Base-by-base conservation (phyloP, 139 green algal species). In the Chlorella sp. region DNA sequence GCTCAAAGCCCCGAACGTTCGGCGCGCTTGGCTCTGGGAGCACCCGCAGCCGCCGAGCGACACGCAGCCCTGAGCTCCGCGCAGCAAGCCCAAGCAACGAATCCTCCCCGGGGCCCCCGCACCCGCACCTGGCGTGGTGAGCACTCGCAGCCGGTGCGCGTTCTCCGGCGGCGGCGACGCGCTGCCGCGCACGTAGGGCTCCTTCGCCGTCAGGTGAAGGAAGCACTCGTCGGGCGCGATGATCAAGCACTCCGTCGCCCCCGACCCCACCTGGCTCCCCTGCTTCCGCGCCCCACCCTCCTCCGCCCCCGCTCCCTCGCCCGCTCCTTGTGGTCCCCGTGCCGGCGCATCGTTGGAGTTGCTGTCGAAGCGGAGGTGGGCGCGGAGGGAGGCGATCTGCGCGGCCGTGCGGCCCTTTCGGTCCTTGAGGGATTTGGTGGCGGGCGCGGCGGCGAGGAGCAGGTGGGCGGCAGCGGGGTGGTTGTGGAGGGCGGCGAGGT, bases 111-210 rank as follows among this genome's bases (percentile, higher is more conserved):
- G n/a, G n/a, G n/a, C n/a, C n/a, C n/a, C n/a, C n/a, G n/a, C n/a
- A n/a, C n/a, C n/a, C 42, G 17, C 67, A 79, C 70, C 71, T 32
- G 27, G 55, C 10, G 55, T 31, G 2, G 80, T 74, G 17, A 96
- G 84, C 55, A 94, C 88, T 2, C 74, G 63, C 26, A 97, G 77
- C 4, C 92, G 87, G n/a, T 88, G 75, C 27, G 89, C 77, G 72
- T 97, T 96, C 73, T 97, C 92, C 1, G 92, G 92, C 1, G 92
- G 92, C 24, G 75, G 74, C 42, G 78, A 70, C 1, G 70, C 32
- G 2, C 26, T 73, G 0, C 72, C 73, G 10, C 90, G 72, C 27
- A 55, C 20, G 10, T 86, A 73, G 0, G 87, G 88, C 60, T 90
- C 74, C 2, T 87, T 84, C 29, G 76, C 79, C 3, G 91, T 96